These are phyloP conservation scores for Leucosporidium yakuticum DNA, from an alignment of 768 basidiomycete genomes.

Conservation along the genomic window DNA sequence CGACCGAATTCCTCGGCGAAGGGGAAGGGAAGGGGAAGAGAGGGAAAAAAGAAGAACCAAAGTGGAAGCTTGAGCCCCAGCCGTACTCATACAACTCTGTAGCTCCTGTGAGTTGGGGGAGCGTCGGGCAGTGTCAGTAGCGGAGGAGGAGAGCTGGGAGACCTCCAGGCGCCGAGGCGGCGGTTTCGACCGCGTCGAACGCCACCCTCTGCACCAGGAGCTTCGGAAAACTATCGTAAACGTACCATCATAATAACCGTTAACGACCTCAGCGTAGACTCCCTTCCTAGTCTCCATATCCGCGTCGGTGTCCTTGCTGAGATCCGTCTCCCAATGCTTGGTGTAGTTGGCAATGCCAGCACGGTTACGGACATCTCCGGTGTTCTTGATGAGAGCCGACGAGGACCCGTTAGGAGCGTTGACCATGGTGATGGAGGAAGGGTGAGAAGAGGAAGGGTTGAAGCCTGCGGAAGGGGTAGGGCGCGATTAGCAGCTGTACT, in stretches of 20 bases:
- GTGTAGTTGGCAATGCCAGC: slow-evolving; percentile 77
- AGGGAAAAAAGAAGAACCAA: slow-evolving; percentile 42
- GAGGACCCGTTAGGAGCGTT: slow-evolving; percentile 22
- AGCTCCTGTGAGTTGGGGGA: slow-evolving; percentile 16
- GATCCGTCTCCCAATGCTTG: slow-evolving; percentile 84
- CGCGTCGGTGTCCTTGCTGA: slow-evolving; percentile 57
- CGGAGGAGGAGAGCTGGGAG: too few relatives aligned
- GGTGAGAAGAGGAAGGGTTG: background rate
- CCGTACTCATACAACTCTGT: slow-evolving; percentile 94
- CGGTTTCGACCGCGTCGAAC: background rate
- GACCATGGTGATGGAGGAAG: slow-evolving; percentile 5
- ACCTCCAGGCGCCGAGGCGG: too few relatives aligned
- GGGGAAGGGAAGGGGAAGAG: slow-evolving; percentile 43
- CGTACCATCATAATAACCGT: slow-evolving; percentile 94
- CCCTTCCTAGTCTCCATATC: slow-evolving; percentile 68
- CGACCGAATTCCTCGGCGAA: too few relatives aligned
- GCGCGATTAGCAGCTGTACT: background rate
- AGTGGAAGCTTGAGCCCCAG: slow-evolving; percentile 19
- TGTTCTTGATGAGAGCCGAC: slow-evolving; percentile 11
- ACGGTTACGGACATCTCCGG: slow-evolving; percentile 56
- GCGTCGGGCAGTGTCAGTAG: background rate
- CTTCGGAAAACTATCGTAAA: background rate
- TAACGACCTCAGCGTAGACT: slow-evolving; percentile 82
- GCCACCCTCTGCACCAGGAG: background rate
- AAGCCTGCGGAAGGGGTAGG: background rate